These are phyloP conservation scores for Pseudocercospora eumusae DNA, from an alignment of 2,329 filamentous ascomycete species.

Conservation along the genomic window DNA sequence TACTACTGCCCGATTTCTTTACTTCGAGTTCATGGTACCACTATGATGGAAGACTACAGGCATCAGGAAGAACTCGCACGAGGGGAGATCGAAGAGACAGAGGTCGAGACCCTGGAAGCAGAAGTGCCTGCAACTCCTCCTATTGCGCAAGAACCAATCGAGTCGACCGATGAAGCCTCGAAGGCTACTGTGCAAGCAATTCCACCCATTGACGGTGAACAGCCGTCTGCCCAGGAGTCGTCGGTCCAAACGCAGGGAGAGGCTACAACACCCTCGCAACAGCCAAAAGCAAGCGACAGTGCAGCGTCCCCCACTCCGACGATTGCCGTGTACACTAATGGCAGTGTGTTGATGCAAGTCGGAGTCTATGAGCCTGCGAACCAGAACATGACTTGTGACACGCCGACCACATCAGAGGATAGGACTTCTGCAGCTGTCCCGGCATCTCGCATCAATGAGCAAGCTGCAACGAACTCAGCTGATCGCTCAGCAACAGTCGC, in stretches of 20 bases:
- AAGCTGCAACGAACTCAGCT: background rate
- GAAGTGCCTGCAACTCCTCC: slow-evolving; percentile 24
- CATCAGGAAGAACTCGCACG: slow-evolving; percentile 72
- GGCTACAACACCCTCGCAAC: background rate
- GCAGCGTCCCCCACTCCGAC: background rate
- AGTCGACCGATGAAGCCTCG: slow-evolving; percentile 19
- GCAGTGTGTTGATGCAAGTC: slow-evolving; percentile 16
- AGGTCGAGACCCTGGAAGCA: slow-evolving; percentile 20
- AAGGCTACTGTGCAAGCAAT: slow-evolving; percentile 16
- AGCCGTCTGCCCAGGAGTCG: background rate
- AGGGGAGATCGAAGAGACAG: slow-evolving; percentile 59
- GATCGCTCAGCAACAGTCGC: background rate
- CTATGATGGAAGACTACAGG: slow-evolving; percentile 92
- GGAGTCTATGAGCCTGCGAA: slow-evolving; percentile 23
- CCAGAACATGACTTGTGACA: slow-evolving; percentile 24
- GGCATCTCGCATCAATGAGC: background rate
- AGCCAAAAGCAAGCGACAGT: background rate
- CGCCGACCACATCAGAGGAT: background rate
- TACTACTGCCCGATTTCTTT: slow-evolving; percentile 94
- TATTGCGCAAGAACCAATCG: slow-evolving; percentile 19
- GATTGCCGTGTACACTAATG: slow-evolving; percentile 11
- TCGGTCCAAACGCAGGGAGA: background rate
- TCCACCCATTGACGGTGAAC: slow-evolving; percentile 14
- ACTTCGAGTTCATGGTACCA: slow-evolving; percentile 85
- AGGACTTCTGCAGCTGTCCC: background rate